Percentiles rank a stretch among this genome's conserved stretches.
These are phyloP conservation scores for Phaeotremella skinneri DNA, from an alignment of 768 basidiomycete species.

Conservation along the genomic window DNA sequence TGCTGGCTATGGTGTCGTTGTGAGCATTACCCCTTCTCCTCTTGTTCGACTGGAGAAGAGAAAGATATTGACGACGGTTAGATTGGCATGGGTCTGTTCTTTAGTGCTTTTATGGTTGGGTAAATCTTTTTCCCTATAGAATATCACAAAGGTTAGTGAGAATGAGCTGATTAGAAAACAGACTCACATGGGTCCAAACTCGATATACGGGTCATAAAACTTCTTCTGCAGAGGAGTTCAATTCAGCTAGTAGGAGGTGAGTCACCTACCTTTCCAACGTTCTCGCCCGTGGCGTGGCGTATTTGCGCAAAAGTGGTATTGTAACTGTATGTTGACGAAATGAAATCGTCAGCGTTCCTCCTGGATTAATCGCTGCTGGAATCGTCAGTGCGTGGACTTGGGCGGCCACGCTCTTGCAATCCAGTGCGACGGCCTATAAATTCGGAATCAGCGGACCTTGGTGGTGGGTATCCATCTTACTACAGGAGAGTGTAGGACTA, in stretches of 20 bases:
- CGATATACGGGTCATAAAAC: slow-evolving; percentile 73
- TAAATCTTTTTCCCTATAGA: background rate
- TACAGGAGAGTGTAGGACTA: background rate
- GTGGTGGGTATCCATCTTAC: slow-evolving; percentile 24
- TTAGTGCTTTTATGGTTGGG: slow-evolving; percentile 26
- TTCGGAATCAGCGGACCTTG: slow-evolving; percentile 82
- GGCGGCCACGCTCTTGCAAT: slow-evolving; percentile 51
- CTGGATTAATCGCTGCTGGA: slow-evolving; percentile 86
- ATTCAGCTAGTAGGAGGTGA: slow-evolving; percentile 46
- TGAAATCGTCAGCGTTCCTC: slow-evolving; percentile 63
- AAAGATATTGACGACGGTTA: slow-evolving; percentile 1
- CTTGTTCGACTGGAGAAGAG: background rate
- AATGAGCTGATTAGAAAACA: slow-evolving; percentile 62
- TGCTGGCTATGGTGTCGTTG: slow-evolving; percentile 74
- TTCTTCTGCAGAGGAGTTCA: slow-evolving; percentile 65
- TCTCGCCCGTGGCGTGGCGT: background rate
- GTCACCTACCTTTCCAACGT: background rate
- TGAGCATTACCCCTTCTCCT: slow-evolving; percentile 47
- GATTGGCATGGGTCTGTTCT: slow-evolving; percentile 79
- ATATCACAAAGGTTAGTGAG: background rate
- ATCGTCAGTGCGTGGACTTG: slow-evolving; percentile 90
- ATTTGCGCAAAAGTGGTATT: too few relatives aligned
- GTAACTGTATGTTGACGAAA: too few relatives aligned
- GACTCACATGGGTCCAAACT: slow-evolving; percentile 73
- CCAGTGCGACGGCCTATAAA: slow-evolving; percentile 58